Evolutionary conservation across 805 yeast species (phyloP), one percentile per base, ranked within the genome.

Genomic region (Yamadazyma philogaea): DNA sequence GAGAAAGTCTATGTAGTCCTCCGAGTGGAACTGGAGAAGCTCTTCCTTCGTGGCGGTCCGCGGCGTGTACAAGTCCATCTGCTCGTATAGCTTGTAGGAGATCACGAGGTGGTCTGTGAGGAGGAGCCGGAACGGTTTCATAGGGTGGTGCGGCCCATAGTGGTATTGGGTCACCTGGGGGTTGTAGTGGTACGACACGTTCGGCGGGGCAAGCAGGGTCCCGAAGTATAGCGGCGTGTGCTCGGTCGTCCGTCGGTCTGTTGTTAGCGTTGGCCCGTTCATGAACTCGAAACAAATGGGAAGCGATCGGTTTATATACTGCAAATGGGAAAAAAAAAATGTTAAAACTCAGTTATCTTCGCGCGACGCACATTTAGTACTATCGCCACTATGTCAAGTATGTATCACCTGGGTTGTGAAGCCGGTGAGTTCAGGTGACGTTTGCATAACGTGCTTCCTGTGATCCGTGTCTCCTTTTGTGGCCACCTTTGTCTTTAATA

Each of bases 81-180:
- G 76, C 55, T 88, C 88, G 61, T 90, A 87, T 36, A 91, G 68
- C 44, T 87, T 87, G 63, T 93, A 91, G 11, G 84, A 81, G 26
- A 84, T 78, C 40, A 91, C 91, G 47, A 91, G 68, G 60, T 90
- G 96, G 64, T 91, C 97, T 0, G 99, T 91, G 34, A 91, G 75
- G 90, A 89, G 84, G 48, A 93, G 70, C 50, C 99, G 70, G 62
- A 90, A 87, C 12, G 99, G 99, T 61, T 91, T 91, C 99, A 91
- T 91, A n/a, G 99, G 99, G 63, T 91, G 99, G 46, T 81, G 78
- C 1, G 87, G 85, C 14, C 99, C 99, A 61, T 87, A 90, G 56
- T 90, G 96, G 63, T 82, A 90, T 50, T 79, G 77, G 1, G 87
- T 74, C 0, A 83, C 95, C 40, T 82, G 79, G 19, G 89, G 86